phyloP scores from a whole-genome alignment of 129 eudicot species.

The Dittrichia graveolens region DNA sequence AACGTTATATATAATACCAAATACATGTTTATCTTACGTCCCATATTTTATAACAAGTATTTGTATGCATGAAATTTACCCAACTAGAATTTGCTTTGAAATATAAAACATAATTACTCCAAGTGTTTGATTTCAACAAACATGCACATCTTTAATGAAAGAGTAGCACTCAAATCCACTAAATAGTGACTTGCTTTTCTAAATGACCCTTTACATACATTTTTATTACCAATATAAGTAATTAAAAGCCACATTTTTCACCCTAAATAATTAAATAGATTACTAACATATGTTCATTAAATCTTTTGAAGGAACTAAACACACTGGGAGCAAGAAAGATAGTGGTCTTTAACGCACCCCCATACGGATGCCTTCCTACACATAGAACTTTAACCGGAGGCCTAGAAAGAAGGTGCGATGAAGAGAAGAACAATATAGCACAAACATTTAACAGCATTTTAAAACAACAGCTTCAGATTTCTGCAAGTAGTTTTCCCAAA shows the following conservation, averaged over 20 bases:
- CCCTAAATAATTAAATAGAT: no score
- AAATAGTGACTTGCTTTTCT: no score
- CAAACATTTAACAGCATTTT: slow-evolving; percentile 48
- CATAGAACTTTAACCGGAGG: slow-evolving; percentile 65
- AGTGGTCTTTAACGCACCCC: slow-evolving; percentile 55
- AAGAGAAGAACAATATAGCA: slow-evolving; percentile 43
- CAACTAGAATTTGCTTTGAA: background rate
- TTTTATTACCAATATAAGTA: no score
- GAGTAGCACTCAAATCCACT: no score
- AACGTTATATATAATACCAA: no score
- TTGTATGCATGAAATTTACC: background rate
- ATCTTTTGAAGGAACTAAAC: background rate
- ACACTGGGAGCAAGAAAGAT: slow-evolving; percentile 35
- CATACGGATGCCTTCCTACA: slow-evolving; percentile 65
- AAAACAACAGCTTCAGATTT: slow-evolving; percentile 27
- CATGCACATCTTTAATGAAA: background rate
- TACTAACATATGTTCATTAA: background rate
- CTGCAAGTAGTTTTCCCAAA: slow-evolving; percentile 20
- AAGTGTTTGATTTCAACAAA: background rate
- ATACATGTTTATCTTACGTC: no score
- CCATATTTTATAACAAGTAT: no score
- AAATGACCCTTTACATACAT: no score
- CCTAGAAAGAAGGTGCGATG: slow-evolving; percentile 34
- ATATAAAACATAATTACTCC: background rate
- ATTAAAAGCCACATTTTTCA: no score